Base-by-base conservation (phyloP, 2,329 filamentous ascomycete genomes). In the Cytospora schulzeri region DNA sequence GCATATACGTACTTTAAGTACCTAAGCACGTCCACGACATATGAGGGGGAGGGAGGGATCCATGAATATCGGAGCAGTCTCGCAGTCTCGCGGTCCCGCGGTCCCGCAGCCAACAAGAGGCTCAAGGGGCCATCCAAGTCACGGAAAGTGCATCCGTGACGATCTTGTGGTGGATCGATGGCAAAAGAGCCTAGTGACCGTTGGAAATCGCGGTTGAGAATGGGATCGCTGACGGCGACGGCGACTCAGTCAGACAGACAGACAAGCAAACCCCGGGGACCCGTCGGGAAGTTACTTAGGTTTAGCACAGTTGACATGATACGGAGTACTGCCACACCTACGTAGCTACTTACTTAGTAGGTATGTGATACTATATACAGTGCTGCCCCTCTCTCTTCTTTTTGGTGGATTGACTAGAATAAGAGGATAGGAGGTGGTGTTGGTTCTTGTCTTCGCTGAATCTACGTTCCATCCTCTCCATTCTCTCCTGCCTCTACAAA, bases 101-200 rank as follows among this genome's bases (percentile, higher is more conserved):
- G 41, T n/a, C 17, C 38, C 4, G 17, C 41, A 48, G 41, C 41
- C 45, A n/a, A 8, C 19, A 41, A 19, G 38, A 19, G 38, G 17
- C 38, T 41, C 38, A 17, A 41, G 19, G 15, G 38, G n/a, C 45
- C n/a, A 24, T 48, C 7, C n/a, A 48, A 9, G 45, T 19, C n/a
- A 24, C 45, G 45, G 45, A 48, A 48, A 48, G 45, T 48, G 45
- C n/a, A 48, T 24, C 45, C 45, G 45, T 48, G 45, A 48, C n/a
- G 45, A 48, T 48, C 45, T 48, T 11, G 45, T 48, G n/a, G 45
- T 48, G 45, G 45, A 48, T 6, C 45, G 6, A 24, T 24, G 22
- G n/a, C n/a, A 24, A 19, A 24, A 11, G 7, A 22, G 19, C 9
- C 15, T 24, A 48, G 45, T 48, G n/a, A 48, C 45, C 45, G 45